Percentiles rank a stretch among this genome's conserved stretches.
Evolutionary conservation across 2,329 filamentous ascomycete species (phyloP).

Genomic region (Neofusicoccum ribis): DNA sequence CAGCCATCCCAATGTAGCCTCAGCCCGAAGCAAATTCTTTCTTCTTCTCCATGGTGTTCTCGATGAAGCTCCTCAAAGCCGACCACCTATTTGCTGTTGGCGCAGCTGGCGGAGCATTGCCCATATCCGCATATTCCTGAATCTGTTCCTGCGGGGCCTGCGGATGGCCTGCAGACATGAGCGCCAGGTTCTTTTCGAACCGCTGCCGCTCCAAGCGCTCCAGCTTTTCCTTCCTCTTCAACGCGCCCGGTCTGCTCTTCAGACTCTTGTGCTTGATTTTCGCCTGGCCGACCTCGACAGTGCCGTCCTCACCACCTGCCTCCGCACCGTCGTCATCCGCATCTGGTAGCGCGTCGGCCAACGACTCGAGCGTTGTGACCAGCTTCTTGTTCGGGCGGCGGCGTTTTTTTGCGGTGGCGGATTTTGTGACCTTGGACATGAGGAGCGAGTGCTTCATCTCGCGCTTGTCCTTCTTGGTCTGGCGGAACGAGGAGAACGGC

Average conservation of each 20-base stretch:
- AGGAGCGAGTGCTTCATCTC: constrained; percentile 79
- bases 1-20: not conserved
- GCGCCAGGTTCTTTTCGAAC: constrained; percentile 80
- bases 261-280: constrained; percentile 75
- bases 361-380: constrained; percentile 68
- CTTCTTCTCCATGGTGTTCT: constrained; percentile 85
- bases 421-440: constrained; percentile 72
- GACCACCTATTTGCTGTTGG: constrained; percentile 62
- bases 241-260: constrained; percentile 71
- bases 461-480: constrained; percentile 81
- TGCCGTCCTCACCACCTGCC: constrained; percentile 29
- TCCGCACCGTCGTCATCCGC: constrained; percentile 47
- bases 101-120: constrained; percentile 5
- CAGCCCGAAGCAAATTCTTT: constrained; percentile 60
- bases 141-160: constrained; percentile 22
- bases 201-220: constrained; percentile 79
- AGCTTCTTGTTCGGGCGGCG: constrained; percentile 76
- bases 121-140: constrained; percentile 9
- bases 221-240: constrained; percentile 79
- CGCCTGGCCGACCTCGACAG: constrained; percentile 48
- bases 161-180: constrained; percentile 56
- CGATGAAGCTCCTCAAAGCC: constrained; percentile 79
- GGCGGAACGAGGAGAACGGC: constrained; percentile 57
- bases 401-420: constrained; percentile 56
- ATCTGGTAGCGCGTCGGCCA: constrained; percentile 79